Conservation (phyloP, 2,329 filamentous ascomycete species). For the Ascosphaera acerosa region DNA sequence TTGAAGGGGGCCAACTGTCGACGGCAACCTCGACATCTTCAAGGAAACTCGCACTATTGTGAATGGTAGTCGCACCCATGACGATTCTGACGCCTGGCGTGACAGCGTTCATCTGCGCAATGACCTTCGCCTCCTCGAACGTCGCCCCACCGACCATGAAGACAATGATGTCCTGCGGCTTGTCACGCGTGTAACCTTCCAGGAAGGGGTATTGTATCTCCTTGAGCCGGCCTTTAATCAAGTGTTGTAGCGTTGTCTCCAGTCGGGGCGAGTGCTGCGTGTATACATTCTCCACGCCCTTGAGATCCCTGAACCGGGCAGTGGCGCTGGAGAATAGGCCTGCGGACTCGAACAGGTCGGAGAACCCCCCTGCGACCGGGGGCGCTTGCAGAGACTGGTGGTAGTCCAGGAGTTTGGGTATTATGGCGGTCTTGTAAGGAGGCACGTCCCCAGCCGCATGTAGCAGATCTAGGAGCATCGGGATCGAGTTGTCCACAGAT, state of each 20-base stretch:
- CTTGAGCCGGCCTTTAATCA: conserved; percentile 73
- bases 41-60: conserved; percentile 70
- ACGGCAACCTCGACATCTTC: conserved; percentile 84
- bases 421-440: conserved; percentile 46
- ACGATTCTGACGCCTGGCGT: conserved; percentile 75
- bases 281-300: conserved; percentile 96
- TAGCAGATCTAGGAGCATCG: conserved; percentile 68
- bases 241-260: conserved; percentile 66
- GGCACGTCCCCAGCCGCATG: conserved; percentile 61
- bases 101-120: conserved; percentile 81
- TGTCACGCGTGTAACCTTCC: conserved; percentile 73
- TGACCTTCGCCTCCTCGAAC: conserved; percentile 90
- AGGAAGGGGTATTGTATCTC: conserved; percentile 85
- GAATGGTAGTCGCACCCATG: conserved; percentile 63
- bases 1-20: conserved; percentile 53
- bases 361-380: conserved; percentile 50
- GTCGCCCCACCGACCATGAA: conserved; percentile 88
- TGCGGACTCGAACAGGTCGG: conserved; percentile 73
- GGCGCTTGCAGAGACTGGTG: conserved; percentile 65
- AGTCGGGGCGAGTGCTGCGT: conserved; percentile 85
- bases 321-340: conserved; percentile 79
- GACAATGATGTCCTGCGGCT: conserved; percentile 86
- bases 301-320: conserved; percentile 75
- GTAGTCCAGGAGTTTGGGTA: conserved; percentile 62
- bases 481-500: conserved; percentile 40